Evolutionary conservation across 352 stramenopile species (phyloP).

Genomic region (Phytophthora sp.): DNA sequence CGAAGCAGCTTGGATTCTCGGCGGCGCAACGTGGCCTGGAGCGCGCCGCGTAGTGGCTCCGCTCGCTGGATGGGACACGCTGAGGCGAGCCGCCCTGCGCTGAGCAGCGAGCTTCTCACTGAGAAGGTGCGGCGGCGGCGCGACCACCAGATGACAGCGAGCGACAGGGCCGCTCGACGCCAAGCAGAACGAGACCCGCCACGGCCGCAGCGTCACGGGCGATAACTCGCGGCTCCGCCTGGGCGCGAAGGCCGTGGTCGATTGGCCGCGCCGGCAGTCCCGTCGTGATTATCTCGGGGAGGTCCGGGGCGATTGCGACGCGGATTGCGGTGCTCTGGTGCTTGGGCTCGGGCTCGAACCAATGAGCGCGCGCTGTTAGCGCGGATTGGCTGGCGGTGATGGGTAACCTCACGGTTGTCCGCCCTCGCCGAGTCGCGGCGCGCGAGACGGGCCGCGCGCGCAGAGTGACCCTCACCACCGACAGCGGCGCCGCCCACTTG

Average conservation of each 20-base stretch:
- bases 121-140: neutral
- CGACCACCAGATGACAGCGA: neutral
- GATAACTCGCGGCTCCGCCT: slow-evolving; percentile 4
- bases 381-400: slow-evolving; percentile 20
- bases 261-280: no score
- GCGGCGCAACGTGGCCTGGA: neutral
- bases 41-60: no score
- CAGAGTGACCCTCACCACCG: slow-evolving; percentile 1
- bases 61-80: slow-evolving; percentile 1
- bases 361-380: slow-evolving; percentile 11
- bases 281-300: slow-evolving; percentile 1
- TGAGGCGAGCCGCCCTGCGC: no score
- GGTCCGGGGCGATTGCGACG: neutral
- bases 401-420: slow-evolving; percentile 27
- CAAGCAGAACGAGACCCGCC: slow-evolving; percentile 14
- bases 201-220: slow-evolving; percentile 7
- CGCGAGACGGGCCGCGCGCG: neutral
- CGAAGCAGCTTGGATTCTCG: slow-evolving; percentile 1
- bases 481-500: neutral
- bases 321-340: slow-evolving; percentile 7
- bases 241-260: no score
- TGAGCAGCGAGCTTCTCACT: neutral
- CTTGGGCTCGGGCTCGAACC: no score
- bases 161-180: neutral
- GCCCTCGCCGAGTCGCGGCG: neutral